Percentiles rank a stretch among this genome's conserved stretches.
phyloP scores from a whole-genome alignment of 768 basidiomycete genomes.

The Tulasnella sp. region DNA sequence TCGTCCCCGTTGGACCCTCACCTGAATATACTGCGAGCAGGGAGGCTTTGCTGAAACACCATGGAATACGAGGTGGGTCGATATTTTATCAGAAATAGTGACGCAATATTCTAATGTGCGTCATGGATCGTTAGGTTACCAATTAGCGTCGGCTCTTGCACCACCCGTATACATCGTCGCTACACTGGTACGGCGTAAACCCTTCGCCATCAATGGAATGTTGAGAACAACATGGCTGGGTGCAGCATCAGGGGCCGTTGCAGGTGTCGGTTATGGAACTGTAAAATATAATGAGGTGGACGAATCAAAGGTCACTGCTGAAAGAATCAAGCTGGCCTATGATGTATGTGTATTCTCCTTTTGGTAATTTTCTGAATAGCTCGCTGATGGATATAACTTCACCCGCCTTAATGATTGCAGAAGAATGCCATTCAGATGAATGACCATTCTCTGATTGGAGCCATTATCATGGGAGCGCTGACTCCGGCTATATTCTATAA shows the following conservation, averaged over 20 bases:
- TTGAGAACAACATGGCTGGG: slow-evolving; percentile 65
- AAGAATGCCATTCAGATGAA: slow-evolving; percentile 45
- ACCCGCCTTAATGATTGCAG: slow-evolving; percentile 26
- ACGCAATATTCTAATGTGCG: background rate
- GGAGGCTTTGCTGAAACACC: slow-evolving; percentile 1
- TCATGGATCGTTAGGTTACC: slow-evolving; percentile 36
- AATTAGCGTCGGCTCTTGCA: slow-evolving; percentile 46
- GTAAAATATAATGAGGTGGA: slow-evolving; percentile 4
- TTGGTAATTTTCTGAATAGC: background rate
- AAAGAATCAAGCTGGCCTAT: background rate
- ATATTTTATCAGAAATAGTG: background rate
- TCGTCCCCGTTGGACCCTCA: background rate
- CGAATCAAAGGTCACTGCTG: background rate
- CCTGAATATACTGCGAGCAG: background rate
- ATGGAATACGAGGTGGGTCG: slow-evolving; percentile 7
- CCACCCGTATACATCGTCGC: slow-evolving; percentile 49
- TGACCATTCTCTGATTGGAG: slow-evolving; percentile 66
- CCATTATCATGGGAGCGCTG: slow-evolving; percentile 46
- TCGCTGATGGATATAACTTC: background rate
- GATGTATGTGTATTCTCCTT: slow-evolving; percentile 1
- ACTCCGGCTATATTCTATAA: slow-evolving; percentile 65
- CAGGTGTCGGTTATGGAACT: background rate
- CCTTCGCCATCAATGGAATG: slow-evolving; percentile 46
- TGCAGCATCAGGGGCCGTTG: slow-evolving; percentile 42
- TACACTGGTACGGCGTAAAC: slow-evolving; percentile 41